phyloP scores from a whole-genome alignment of 257 asterid genomes.

The Nicotiana tabacum region DNA sequence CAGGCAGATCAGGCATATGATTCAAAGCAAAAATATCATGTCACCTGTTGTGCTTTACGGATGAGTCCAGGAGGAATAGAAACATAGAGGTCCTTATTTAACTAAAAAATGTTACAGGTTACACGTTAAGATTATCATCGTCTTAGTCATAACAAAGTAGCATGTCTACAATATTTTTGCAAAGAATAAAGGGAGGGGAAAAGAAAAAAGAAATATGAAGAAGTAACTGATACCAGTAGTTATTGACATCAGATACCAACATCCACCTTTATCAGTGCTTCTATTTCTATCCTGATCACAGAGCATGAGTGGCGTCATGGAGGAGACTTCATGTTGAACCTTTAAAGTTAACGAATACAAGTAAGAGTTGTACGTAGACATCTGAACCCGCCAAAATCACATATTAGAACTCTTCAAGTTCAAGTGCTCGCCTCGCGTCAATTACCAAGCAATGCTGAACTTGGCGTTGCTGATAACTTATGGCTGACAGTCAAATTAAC shows the following conservation, averaged over 20 bases:
- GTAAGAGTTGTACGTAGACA: neutral
- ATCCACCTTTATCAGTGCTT: conserved; percentile 4
- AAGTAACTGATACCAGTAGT: neutral
- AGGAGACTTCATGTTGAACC: neutral
- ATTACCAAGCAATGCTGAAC: conserved; percentile 7
- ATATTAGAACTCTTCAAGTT: neutral
- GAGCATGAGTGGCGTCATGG: neutral
- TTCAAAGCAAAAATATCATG: neutral
- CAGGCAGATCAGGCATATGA: neutral
- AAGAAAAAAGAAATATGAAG: neutral
- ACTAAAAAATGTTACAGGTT: conserved; percentile 2
- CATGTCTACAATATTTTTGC: neutral
- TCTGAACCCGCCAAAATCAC: neutral
- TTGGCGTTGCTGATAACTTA: neutral
- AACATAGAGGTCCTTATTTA: neutral
- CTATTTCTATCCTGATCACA: neutral
- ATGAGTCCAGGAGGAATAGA: neutral
- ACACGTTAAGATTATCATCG: conserved; percentile 3
- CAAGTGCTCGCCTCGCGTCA: neutral
- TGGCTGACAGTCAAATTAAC: neutral
- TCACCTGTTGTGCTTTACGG: neutral
- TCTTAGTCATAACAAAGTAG: conserved; percentile 1
- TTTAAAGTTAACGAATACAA: neutral
- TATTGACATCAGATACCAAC: neutral
- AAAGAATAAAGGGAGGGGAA: neutral